phyloP scores from a whole-genome alignment of 2,329 filamentous ascomycete species.

The Cladosporium sp. region DNA sequence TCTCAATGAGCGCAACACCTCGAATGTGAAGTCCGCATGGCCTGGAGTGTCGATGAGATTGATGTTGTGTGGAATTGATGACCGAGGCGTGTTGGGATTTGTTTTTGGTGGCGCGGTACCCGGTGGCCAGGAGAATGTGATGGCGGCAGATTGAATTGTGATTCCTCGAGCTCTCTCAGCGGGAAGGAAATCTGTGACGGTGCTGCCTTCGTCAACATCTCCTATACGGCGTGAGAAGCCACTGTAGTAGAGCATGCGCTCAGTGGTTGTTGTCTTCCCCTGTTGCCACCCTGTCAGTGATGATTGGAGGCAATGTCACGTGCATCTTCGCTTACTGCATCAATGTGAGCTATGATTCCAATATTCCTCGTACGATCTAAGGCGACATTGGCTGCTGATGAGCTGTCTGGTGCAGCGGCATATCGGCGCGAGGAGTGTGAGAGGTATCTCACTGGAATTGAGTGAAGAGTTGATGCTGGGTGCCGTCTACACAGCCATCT shows the following conservation, averaged over 20 bases:
- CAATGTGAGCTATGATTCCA: slow-evolving; percentile 97
- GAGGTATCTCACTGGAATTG: slow-evolving; percentile 17
- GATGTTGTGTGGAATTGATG: slow-evolving; percentile 65
- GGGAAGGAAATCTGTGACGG: slow-evolving; percentile 94
- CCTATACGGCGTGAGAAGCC: slow-evolving; percentile 85
- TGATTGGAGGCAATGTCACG: neutral
- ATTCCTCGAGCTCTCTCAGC: slow-evolving; percentile 90
- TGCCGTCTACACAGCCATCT: slow-evolving; percentile 28
- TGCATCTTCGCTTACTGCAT: slow-evolving; percentile 61
- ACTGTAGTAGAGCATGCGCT: slow-evolving; percentile 98
- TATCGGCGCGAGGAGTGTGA: slow-evolving; percentile 15
- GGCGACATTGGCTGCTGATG: slow-evolving; percentile 12
- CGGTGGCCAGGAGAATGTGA: slow-evolving; percentile 91
- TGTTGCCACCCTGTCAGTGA: slow-evolving; percentile 28
- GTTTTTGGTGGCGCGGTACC: slow-evolving; percentile 25
- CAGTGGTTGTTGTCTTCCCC: slow-evolving; percentile 97
- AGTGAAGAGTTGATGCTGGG: neutral
- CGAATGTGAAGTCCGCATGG: slow-evolving; percentile 96
- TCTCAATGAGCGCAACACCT: slow-evolving; percentile 85
- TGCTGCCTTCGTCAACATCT: slow-evolving; percentile 95
- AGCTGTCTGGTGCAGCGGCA: slow-evolving; percentile 11
- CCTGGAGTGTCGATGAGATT: slow-evolving; percentile 96
- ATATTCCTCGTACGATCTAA: slow-evolving; percentile 74
- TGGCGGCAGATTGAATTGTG: slow-evolving; percentile 95
- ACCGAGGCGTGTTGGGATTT: slow-evolving; percentile 44